These are phyloP conservation scores for Dalbergia cultrata DNA, from an alignment of 306 rosid species.

Conservation along the genomic window DNA sequence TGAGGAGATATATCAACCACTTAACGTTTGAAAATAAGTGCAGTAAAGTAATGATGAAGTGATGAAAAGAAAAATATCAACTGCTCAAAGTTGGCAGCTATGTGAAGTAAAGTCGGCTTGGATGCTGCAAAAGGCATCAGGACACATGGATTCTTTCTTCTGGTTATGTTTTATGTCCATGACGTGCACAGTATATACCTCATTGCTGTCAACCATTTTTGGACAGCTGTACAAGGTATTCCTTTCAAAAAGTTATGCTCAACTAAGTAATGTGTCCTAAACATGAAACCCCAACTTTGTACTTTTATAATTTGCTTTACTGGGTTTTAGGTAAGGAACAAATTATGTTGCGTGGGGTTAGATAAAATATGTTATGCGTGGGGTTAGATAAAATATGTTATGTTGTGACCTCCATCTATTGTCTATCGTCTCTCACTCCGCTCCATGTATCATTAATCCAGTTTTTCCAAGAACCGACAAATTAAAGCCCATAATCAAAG, in stretches of 20 bases:
- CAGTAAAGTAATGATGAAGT: no score
- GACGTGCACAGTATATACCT: background rate
- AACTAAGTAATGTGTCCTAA: constrained; percentile 4
- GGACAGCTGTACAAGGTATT: constrained; percentile 43
- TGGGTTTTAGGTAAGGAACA: constrained; percentile 59
- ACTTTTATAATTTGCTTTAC: constrained; percentile 30
- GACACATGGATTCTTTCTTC: constrained; percentile 47
- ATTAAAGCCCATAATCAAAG: background rate
- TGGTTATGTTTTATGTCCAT: constrained; percentile 18
- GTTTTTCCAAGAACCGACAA: no score
- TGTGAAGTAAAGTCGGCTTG: background rate
- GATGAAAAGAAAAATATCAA: no score
- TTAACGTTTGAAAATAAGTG: no score
- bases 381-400: no score
- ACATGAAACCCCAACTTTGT: constrained; percentile 37
- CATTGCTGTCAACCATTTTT: constrained; percentile 44
- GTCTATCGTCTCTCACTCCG: no score
- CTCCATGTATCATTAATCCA: no score
- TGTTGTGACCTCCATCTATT: no score
- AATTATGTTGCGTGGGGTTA: constrained; percentile 31
- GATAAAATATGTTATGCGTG: background rate
- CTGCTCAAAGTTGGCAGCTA: background rate
- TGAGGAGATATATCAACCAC: no score
- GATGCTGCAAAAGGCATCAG: background rate
- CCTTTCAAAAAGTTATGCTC: constrained; percentile 50